phyloP scores from a whole-genome alignment of 192 early-diverging fungal genomes.

The Entomortierella beljakovae region DNA sequence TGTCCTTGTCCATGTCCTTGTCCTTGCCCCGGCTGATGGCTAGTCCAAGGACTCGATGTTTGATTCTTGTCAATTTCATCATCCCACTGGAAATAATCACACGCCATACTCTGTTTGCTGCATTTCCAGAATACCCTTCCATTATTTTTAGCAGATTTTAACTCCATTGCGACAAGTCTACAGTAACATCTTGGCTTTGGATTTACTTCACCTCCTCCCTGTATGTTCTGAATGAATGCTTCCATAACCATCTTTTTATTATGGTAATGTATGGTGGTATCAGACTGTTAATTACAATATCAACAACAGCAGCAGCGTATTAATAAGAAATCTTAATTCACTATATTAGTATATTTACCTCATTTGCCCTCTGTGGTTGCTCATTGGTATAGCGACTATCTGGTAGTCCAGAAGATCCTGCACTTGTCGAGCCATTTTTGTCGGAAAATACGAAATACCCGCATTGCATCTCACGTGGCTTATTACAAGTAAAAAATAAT shows the following conservation, averaged over 20 bases:
- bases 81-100: slow-evolving; percentile 71
- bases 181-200: slow-evolving; percentile 22
- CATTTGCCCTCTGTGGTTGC: background rate
- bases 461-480: slow-evolving; percentile 40
- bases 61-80: slow-evolving; percentile 44
- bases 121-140: slow-evolving; percentile 22
- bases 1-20: background rate
- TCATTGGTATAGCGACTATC: background rate
- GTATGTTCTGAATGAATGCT: slow-evolving; percentile 11
- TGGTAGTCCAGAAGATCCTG: background rate
- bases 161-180: slow-evolving; percentile 21
- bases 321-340: background rate
- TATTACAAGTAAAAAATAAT: slow-evolving; percentile 61
- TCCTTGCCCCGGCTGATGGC: background rate
- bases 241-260: slow-evolving; percentile 16
- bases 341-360: background rate
- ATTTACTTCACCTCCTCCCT: background rate
- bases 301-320: background rate
- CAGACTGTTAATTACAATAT: background rate
- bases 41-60: slow-evolving; percentile 1
- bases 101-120: slow-evolving; percentile 34
- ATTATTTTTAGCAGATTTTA: slow-evolving; percentile 13
- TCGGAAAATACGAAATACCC: slow-evolving; percentile 28
- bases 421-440: no score
- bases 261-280: background rate